Evolutionary conservation across 305 asterid species (phyloP).

Genomic region (Fraxinus velutina): DNA sequence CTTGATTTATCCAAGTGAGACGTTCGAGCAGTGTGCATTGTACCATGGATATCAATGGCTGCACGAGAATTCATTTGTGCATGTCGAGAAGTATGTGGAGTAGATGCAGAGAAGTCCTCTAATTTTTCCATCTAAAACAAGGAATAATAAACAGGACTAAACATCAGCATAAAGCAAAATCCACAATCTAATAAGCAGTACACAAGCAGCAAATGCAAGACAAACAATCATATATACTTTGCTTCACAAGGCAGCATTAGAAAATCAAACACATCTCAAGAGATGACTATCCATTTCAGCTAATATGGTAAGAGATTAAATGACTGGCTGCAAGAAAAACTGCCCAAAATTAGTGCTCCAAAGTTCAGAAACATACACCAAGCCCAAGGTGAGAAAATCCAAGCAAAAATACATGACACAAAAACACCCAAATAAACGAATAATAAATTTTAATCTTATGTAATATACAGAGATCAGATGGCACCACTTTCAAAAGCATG

Average conservation of each 20-base stretch:
- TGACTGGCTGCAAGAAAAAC: not conserved
- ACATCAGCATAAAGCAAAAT: conserved; percentile 8
- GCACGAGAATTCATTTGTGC: conserved; percentile 41
- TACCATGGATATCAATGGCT: conserved; percentile 46
- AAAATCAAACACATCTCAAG: not conserved
- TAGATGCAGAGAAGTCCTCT: conserved; percentile 51
- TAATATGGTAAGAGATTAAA: not conserved
- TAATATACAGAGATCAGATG: conserved; percentile 12
- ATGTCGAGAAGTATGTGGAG: conserved; percentile 46
- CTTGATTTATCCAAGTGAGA: conserved; percentile 55
- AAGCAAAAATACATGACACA: not conserved
- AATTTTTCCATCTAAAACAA: conserved; percentile 73
- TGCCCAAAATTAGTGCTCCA: not conserved
- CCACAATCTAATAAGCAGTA: conserved; percentile 14
- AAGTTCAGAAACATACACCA: not conserved
- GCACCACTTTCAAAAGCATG: conserved; percentile 5
- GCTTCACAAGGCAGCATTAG: not conserved
- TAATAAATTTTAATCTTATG: not conserved
- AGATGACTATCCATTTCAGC: not conserved
- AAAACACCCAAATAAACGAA: not conserved
- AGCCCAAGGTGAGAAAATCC: not conserved
- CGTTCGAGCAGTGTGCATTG: conserved; percentile 41
- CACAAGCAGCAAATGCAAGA: conserved; percentile 2
- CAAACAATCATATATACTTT: not conserved
- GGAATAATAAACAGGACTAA: conserved; percentile 3